Conservation (phyloP, 345 rosid species). For the Eutrema japonicum region DNA sequence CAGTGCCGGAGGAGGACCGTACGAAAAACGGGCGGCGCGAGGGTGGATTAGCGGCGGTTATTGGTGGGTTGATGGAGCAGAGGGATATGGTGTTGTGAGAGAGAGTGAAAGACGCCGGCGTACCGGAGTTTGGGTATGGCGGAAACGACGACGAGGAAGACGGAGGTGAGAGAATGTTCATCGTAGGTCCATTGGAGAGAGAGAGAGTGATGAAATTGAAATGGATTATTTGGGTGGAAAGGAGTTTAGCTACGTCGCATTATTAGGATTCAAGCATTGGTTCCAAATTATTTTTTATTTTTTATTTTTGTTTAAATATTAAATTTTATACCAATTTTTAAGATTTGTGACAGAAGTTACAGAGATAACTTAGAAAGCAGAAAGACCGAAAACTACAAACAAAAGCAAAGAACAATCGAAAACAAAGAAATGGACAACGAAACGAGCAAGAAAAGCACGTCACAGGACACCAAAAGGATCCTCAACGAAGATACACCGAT, state of each 20-base stretch:
- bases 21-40: slow-evolving; percentile 34
- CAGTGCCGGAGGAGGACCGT: slow-evolving; percentile 43
- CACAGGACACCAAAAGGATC: too few species aligned
- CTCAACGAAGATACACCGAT: too few species aligned
- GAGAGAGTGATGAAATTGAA: background rate
- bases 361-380: too few species aligned
- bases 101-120: background rate
- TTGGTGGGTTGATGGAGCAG: slow-evolving; percentile 44
- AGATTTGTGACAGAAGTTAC: too few species aligned
- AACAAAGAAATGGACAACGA: too few species aligned
- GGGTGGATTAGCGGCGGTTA: slow-evolving; percentile 37
- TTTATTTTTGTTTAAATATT: too few species aligned
- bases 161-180: slow-evolving; percentile 60
- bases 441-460: too few species aligned
- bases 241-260: slow-evolving; percentile 51
- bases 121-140: slow-evolving; percentile 8
- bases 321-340: too few species aligned
- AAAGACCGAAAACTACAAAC: too few species aligned
- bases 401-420: too few species aligned
- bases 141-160: slow-evolving; percentile 45
- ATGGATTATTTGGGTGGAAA: slow-evolving; percentile 54
- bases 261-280: background rate
- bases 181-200: slow-evolving; percentile 57
- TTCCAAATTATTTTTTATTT: slow-evolving; percentile 18
- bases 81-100: slow-evolving; percentile 25